These are phyloP conservation scores for Megacollybia marginata DNA, from an alignment of 768 basidiomycete genomes.

Conservation along the genomic window DNA sequence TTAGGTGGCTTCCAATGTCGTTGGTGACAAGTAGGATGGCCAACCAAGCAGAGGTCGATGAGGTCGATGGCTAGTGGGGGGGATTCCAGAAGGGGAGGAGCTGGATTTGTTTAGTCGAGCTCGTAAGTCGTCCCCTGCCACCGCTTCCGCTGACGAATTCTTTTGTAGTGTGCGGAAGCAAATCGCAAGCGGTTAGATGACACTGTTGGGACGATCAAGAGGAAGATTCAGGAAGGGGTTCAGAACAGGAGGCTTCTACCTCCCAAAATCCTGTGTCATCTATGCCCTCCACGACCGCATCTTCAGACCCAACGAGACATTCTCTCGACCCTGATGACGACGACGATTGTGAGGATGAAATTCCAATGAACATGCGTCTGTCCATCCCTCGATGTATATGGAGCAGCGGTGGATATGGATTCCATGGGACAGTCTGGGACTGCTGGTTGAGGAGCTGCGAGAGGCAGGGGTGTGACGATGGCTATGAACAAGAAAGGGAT, in stretches of 20 bases:
- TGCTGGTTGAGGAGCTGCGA: constrained; percentile 29
- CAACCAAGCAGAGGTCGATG: too few species aligned
- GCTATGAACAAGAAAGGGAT: constrained; percentile 34
- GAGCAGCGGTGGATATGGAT: constrained; percentile 38
- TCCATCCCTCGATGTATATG: constrained; percentile 40
- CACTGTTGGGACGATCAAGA: too few species aligned
- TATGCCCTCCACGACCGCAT: constrained; percentile 6
- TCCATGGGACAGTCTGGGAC: constrained; percentile 33
- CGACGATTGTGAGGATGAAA: constrained; percentile 20
- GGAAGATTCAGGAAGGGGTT: not conserved
- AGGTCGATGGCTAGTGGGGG: constrained; percentile 17
- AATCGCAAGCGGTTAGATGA: constrained; percentile 7
- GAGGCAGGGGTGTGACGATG: constrained; percentile 29
- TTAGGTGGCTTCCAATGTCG: constrained; percentile 58
- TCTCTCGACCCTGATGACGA: constrained; percentile 12
- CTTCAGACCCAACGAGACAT: constrained; percentile 19
- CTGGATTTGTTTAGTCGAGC: constrained; percentile 29
- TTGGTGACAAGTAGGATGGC: constrained; percentile 52
- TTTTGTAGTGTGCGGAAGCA: constrained; percentile 25
- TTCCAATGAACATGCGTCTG: constrained; percentile 36
- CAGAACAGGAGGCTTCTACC: not conserved
- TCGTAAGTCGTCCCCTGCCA: constrained; percentile 15
- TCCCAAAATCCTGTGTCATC: too few species aligned
- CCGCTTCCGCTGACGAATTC: not conserved
- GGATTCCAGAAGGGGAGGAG: constrained; percentile 15